Base-by-base conservation (phyloP, 139 green algal species). In the Chlamydomonas applanata region DNA sequence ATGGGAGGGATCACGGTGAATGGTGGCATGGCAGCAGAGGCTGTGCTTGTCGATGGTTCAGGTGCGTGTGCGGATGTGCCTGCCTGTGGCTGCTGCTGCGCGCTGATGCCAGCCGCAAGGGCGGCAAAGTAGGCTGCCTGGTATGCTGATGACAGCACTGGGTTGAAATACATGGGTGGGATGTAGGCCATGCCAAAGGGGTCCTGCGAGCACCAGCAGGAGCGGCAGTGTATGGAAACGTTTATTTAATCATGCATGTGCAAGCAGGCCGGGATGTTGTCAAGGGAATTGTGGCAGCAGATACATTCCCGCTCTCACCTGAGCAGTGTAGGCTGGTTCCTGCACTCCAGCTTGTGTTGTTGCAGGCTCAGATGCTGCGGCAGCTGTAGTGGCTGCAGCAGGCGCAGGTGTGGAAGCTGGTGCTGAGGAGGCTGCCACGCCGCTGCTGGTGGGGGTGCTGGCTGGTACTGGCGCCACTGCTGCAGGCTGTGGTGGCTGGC, bases 121-220 rank as follows among this genome's bases (percentile, higher is more conserved):
- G 85, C 81, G 33, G 85, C 83, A 33, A 69, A 54, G 72, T 85
- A 89, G 2, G 85, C 85, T 30, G 85, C 85, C 53, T 85, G 79
- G 72, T 88, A 90, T 5, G 78, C 80, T 14, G 46, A 60, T 2
- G 77, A 73, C 32, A 88, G 76, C 0, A 86, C 60, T 1, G 75
- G 77, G 32, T 84, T 85, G 54, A 78, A 79, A 54, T 78, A 76
- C 17, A 70, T 24, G n/a, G 60, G 73, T 16, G 69, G 72, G 4
- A 25, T 16, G 35, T 29, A 35, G 59, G 7, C 40, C 7, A 49
- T 11, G 11, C 40, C 40, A 49, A 49, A 49, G 40, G 40, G 7
- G 11, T 49, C 40, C 40, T 49, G 40, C 40, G 11, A 19, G 7
- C 40, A 49, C 40, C 40, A 49, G 11, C 7, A 49, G 40, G 11